Evolutionary conservation across 441 rosid species (phyloP).

Genomic region (Geranium incanum): DNA sequence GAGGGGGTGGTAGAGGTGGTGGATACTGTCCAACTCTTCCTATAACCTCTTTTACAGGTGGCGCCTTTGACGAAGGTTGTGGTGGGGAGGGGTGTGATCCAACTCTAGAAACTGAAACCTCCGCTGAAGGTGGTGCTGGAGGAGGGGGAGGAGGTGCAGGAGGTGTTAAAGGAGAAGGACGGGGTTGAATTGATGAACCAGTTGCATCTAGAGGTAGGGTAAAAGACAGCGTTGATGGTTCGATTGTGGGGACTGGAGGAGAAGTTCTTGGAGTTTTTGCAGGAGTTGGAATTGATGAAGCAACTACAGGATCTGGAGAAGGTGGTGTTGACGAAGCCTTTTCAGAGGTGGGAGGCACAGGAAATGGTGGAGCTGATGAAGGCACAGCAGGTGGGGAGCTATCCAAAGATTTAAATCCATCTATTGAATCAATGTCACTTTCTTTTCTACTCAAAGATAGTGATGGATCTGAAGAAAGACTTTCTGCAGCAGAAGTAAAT

Average conservation of each 20-base stretch:
- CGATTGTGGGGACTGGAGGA: slow-evolving; percentile 18
- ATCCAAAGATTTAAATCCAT: slow-evolving; percentile 24
- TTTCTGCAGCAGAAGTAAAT: too few species aligned
- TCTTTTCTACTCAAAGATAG: slow-evolving; percentile 23
- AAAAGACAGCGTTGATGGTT: slow-evolving; percentile 5
- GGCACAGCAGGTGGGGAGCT: slow-evolving; percentile 17
- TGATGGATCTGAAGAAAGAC: too few species aligned
- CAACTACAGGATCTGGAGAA: too few species aligned
- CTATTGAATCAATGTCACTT: slow-evolving; percentile 25
- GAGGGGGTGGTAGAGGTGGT: slow-evolving; percentile 1
- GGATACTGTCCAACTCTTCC: not conserved
- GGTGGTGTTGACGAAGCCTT: too few species aligned
- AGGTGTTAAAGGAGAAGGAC: slow-evolving; percentile 29
- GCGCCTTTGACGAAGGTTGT: slow-evolving; percentile 18
- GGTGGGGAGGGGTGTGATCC: slow-evolving; percentile 35
- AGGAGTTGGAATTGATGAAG: too few species aligned
- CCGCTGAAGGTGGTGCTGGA: slow-evolving; percentile 22
- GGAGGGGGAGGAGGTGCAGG: slow-evolving; percentile 8
- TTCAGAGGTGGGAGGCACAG: too few species aligned
- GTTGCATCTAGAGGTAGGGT: slow-evolving; percentile 17
- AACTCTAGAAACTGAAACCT: slow-evolving; percentile 20
- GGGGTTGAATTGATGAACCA: slow-evolving; percentile 18
- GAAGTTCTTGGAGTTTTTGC: too few species aligned
- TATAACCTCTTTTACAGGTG: not conserved
- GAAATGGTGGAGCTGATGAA: not conserved